Percentiles rank a stretch among this genome's conserved stretches.
Conservation (phyloP, 345 rosid genomes). For the Cardiospermum halicacabum region DNA sequence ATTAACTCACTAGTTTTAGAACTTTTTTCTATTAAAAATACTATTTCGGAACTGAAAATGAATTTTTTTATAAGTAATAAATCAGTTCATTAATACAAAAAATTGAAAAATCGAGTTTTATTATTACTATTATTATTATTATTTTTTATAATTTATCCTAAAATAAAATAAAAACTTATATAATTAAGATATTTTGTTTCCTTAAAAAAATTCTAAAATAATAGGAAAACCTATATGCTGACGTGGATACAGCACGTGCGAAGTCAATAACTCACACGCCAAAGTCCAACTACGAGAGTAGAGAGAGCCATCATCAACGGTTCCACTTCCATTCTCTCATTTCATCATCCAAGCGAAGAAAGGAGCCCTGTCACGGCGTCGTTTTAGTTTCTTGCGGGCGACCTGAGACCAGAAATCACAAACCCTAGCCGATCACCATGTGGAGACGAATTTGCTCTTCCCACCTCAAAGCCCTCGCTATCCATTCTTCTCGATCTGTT, state of each 20-base stretch:
- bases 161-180: too few relatives aligned
- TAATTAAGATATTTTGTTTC: too few relatives aligned
- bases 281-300: background rate
- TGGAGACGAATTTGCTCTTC: conserved; percentile 72
- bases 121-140: too few relatives aligned
- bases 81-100: too few relatives aligned
- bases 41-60: too few relatives aligned
- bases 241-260: conserved; percentile 9
- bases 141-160: too few relatives aligned
- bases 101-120: too few relatives aligned
- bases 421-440: conserved; percentile 34
- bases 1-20: too few relatives aligned
- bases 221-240: background rate
- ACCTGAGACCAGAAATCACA: conserved; percentile 35
- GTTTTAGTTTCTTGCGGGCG: conserved; percentile 17
- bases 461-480: conserved; percentile 68
- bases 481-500: conserved; percentile 23
- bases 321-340: background rate
- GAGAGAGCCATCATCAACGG: background rate
- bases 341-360: background rate
- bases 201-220: too few relatives aligned
- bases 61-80: too few relatives aligned
- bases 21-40: too few relatives aligned
- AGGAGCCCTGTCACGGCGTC: background rate
- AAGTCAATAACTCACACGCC: background rate